These are phyloP conservation scores for Bipolaris victoriae DNA, from an alignment of 2,329 filamentous ascomycete species.

Conservation along the genomic window DNA sequence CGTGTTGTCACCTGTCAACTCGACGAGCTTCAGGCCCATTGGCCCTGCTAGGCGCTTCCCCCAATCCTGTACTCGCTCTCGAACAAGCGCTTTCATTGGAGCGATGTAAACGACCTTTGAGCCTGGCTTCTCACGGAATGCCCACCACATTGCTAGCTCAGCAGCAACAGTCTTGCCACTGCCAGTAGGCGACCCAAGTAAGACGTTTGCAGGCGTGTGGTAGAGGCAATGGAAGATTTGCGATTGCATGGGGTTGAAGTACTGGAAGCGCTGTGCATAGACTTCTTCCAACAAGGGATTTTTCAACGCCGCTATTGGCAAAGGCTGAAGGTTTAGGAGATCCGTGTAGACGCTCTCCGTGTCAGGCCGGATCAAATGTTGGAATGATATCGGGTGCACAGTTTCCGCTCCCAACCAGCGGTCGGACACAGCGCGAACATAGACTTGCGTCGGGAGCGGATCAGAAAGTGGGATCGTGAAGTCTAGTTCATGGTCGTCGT, in stretches of 20 bases:
- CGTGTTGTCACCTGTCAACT: slow-evolving; percentile 97
- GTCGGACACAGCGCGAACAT: slow-evolving; percentile 92
- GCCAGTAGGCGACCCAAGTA: slow-evolving; percentile 93
- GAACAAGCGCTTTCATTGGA: slow-evolving; percentile 97
- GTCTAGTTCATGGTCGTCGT: slow-evolving; percentile 96
- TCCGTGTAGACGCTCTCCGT: slow-evolving; percentile 98
- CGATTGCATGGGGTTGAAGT: slow-evolving; percentile 99
- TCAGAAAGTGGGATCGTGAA: slow-evolving; percentile 96
- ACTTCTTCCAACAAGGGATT: slow-evolving; percentile 87
- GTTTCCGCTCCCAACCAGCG: slow-evolving; percentile 97
- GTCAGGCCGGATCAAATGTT: slow-evolving; percentile 95
- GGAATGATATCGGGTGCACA: slow-evolving; percentile 92
- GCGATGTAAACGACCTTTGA: slow-evolving; percentile 99
- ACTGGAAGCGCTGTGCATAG: slow-evolving; percentile 87
- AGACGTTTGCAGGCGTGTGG: slow-evolving; percentile 87
- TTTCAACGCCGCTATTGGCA: slow-evolving; percentile 85
- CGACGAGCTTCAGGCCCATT: slow-evolving; percentile 88
- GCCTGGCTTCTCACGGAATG: slow-evolving; percentile 89
- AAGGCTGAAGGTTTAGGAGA: slow-evolving; percentile 85
- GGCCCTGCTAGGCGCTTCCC: slow-evolving; percentile 77
- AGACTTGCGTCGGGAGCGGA: slow-evolving; percentile 92
- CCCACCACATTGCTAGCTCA: slow-evolving; percentile 99
- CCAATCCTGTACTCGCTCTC: slow-evolving; percentile 97
- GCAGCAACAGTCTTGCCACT: slow-evolving; percentile 97
- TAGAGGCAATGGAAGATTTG: slow-evolving; percentile 98